phyloP scores from a whole-genome alignment of 495 filamentous ascomycete species.

The Penicillium coprophilum region DNA sequence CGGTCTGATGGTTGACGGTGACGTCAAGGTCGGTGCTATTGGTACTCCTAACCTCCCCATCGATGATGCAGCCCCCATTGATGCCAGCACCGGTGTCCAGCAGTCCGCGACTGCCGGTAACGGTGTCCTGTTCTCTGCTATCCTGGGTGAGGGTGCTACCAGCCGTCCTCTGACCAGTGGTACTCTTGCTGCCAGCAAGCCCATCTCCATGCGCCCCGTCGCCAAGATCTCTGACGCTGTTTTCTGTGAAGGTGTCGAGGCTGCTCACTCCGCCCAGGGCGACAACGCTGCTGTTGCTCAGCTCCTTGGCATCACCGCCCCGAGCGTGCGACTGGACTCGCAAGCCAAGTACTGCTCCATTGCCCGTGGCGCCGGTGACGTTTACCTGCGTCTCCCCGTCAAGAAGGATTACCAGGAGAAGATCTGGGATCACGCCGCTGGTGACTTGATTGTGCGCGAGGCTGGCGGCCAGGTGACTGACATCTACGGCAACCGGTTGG shows the following conservation, averaged over 20 bases:
- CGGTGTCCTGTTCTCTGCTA: constrained; percentile 82
- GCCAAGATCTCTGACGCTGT: constrained; percentile 73
- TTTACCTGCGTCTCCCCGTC: constrained; percentile 86
- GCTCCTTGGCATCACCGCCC: constrained; percentile 78
- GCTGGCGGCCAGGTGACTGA: constrained; percentile 92
- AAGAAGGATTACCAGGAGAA: constrained; percentile 92
- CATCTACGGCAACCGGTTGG: constrained; percentile 71
- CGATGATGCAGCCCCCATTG: constrained; percentile 67
- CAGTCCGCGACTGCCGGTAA: constrained; percentile 64
- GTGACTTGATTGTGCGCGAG: constrained; percentile 90
- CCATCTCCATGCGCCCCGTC: constrained; percentile 75
- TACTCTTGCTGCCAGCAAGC: constrained; percentile 55
- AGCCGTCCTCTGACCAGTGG: constrained; percentile 67
- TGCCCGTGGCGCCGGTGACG: constrained; percentile 90
- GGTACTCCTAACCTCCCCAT: constrained; percentile 94
- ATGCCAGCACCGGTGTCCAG: constrained; percentile 63
- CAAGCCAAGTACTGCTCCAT: constrained; percentile 98
- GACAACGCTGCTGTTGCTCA: constrained; percentile 83
- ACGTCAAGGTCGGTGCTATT: constrained; percentile 90
- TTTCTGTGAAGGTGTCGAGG: constrained; percentile 95
- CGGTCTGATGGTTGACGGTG: constrained; percentile 87
- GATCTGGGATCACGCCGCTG: constrained; percentile 99
- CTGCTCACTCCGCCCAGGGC: constrained; percentile 82
- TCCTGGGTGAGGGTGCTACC: constrained; percentile 71
- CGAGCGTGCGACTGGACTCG: constrained; percentile 90